Evolutionary conservation across 371 early-diverging fungal species (phyloP).

Genomic region (Mortierella sp.): DNA sequence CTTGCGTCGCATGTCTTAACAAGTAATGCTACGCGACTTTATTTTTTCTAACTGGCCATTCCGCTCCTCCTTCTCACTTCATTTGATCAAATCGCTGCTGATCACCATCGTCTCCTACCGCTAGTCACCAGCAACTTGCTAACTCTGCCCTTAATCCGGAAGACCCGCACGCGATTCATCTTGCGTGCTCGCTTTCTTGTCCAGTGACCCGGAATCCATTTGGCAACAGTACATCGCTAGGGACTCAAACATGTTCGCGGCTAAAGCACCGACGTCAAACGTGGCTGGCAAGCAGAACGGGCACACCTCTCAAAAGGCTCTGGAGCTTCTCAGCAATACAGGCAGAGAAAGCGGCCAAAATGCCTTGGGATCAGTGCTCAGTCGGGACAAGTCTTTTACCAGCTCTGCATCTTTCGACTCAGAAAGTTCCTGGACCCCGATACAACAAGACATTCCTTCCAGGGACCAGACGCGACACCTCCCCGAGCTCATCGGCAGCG

Average conservation of each 20-base stretch:
- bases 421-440: constrained; percentile 17
- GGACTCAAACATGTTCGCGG: constrained; percentile 35
- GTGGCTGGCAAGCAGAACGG: constrained; percentile 4
- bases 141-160: too few relatives aligned
- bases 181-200: too few relatives aligned
- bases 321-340: neutral
- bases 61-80: too few relatives aligned
- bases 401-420: constrained; percentile 3
- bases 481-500: constrained; percentile 1
- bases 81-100: too few relatives aligned
- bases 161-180: too few relatives aligned
- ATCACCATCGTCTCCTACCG: too few relatives aligned
- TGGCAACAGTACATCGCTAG: too few relatives aligned
- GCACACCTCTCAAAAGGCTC: neutral
- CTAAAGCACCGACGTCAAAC: constrained; percentile 31
- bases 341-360: too few relatives aligned
- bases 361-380: neutral
- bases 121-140: too few relatives aligned
- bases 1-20: constrained; percentile 5
- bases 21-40: too few relatives aligned
- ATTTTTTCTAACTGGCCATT: too few relatives aligned
- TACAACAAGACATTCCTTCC: constrained; percentile 7
- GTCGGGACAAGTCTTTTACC: neutral
- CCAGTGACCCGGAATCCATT: too few relatives aligned
- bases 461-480: neutral